Base-by-base conservation (phyloP, 768 basidiomycete genomes). In the Kwoniella botswanensis region DNA sequence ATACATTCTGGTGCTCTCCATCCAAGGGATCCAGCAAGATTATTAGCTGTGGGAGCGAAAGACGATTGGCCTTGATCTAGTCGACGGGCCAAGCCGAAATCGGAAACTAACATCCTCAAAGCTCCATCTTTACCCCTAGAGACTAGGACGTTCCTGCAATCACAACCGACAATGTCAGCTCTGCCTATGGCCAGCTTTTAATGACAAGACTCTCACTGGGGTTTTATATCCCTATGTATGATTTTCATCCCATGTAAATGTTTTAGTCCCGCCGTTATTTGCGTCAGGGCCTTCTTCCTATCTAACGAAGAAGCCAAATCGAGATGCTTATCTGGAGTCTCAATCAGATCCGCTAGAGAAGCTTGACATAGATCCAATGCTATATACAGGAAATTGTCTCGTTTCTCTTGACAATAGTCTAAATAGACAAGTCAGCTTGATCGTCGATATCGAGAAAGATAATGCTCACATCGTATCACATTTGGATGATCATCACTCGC, bases 1-100 rank as follows among this genome's bases (percentile, higher is more conserved):
- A 99, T 85, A 73, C 98, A 94, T 85, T 99, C 97, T 0, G 97
- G 97, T 0, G 97, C 97, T 4, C 97, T 89, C 93, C 97, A 99
- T 1, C 97, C 97, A 21, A 95, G 91, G 0, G 95, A 96, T 15
- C 97, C 97, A 85, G 92, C 89, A 42, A 91, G 88, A 6, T 96
- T 93, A 78, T 95, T 91, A 58, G 80, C 83, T 0, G 96, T 98
- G 1, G 95, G 96, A 74, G 94, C 85, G 83, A 98, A 98, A 78
- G 93, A 94, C 62, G 94, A 95, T 87, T 98, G 95, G 84, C 98
- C 97, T 46, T 93, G 86, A 74, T 98, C 95, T 56, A 98, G 87
- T 82, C 92, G 94, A 83, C 95, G 95, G 82, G 96, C 98, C 61
- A 99, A 86, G 44, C 97, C 97, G 81, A 99, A 98, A 84, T 99